Evolutionary conservation across 768 basidiomycete species (phyloP), one percentile per base, ranked within the genome.

Genomic region (Amanita rubescens): DNA sequence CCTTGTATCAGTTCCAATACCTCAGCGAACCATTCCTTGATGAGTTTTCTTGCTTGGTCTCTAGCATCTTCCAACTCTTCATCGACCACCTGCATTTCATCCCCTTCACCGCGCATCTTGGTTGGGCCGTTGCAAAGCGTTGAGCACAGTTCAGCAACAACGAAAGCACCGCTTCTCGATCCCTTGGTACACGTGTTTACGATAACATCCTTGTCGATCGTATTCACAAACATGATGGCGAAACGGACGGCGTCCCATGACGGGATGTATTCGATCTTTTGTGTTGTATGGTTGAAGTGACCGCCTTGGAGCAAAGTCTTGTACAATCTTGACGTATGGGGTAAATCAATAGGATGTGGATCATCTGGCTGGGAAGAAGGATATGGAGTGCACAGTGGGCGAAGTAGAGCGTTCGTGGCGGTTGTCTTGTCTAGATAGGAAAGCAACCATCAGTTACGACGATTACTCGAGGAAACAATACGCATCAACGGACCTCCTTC

Each of bases 301-400:
- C 94, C 94, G 5, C 94, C 94, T 63, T 94, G 91, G 1, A 96
- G 75, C 5, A 96, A 80, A 5, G 82, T 83, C 65, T 96, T 96
- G 77, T 91, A 94, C 46, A 94, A 63, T 37, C 94, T 78, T 3
- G 89, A 85, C 0, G 85, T 80, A 60, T 92, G 90, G 1, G 91
- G 81, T 11, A 93, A 75, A 62, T 94, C 86, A 54, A 94, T 85
- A 14, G 79, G 77, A 67, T 93, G 90, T 0, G 78, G 75, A 10
- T 64, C 65, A 11, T 41, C 38, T 9, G 35, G 17, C 3, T 43
- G 19, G 14, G 45, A 10, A 17, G 54, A 55, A 22, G 54, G 54
- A 19, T 55, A 55, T 7, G 25, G 10, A 15, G 12, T 10, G 15
- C 37, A 38, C 12, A 55, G 14, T 4, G 54, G 46, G 9, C 44